Base-by-base conservation (phyloP, 2,329 filamentous ascomycete genomes). In the Cladosporium sp. region DNA sequence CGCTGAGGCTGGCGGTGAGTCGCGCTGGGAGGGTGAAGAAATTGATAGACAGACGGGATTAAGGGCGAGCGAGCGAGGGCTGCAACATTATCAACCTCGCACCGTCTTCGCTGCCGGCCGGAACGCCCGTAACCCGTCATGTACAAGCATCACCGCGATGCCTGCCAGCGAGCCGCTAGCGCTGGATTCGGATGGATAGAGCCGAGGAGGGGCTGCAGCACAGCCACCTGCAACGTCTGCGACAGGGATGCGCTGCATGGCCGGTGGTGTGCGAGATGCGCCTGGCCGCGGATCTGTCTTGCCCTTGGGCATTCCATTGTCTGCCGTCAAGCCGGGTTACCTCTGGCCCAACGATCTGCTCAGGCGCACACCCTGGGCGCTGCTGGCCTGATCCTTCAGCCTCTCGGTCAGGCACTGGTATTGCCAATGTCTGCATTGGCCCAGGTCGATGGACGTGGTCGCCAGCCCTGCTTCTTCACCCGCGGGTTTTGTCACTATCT, bases 151-250 rank as follows among this genome's bases (percentile, higher is more conserved):
- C 35, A 32, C 37, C 46, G 41, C 14, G 44, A 46, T 38, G 44
- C 34, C 34, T 35, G 19, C 33, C 16, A 38, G 13, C 10, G 46
- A 50, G 34, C 28, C 22, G 46, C 48, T 50, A 50, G 40, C 40
- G 48, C 40, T 41, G n/a, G 40, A 28, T 14, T 43, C 48, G 48
- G 48, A 43, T 43, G 37, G 14, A 7, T 7, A 32, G 9, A 43
- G 32, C 48, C 48, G 48, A 50, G 16, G 3, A 50, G 22, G 35
- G n/a, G 35, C 35, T 38, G 35, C 35, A 38, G 46, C 44, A 22
- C 44, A 46, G 48, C 48, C 48, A 50, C 48, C 41, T 14, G 46
- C 41, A 50, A 50, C 48, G 48, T 43, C 41, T 35, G 43, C 22
- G 22, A 28, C 22, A 28, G 22, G 22, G 22, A 50, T 50, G 40